Evolutionary conservation across 208 protist genomes (phyloP), one percentile per base, ranked within the genome.

Genomic region (Borovskyia barvae): DNA sequence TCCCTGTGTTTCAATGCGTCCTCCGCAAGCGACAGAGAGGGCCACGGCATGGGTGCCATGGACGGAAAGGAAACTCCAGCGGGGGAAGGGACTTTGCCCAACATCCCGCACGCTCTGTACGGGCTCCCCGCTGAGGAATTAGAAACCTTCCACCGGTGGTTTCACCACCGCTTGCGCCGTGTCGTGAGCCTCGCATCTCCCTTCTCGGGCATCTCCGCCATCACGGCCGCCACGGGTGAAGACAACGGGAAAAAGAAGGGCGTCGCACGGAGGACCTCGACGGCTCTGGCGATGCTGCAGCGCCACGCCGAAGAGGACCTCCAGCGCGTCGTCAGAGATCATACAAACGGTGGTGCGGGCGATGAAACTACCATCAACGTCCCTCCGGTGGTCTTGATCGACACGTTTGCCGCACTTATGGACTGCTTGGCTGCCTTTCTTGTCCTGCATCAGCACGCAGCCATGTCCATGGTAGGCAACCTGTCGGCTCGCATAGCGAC

Each of bases 401-500:
- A 64, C 29, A 35, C 41, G 1, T 71, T 71, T 7, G 41, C 58
- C n/a, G 19, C 48, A 2, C 12, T 64, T 19, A 71, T 71, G 64
- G 46, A 64, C 17, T 32, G 49, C 12, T 22, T 71, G 9, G 6
- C 48, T 20, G 5, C 47, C 0, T 2, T 59, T 17, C 9, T 64
- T 1, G 54, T 42, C 2, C 37, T 50, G 1, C 55, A 57, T 9
- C 54, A 64, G 19, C 24, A 37, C 26, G 46, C 55, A 14, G 55
- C 33, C 4, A 15, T 46, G 25, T 37, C 64, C 25, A 71, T 71
- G 55, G 37, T 56, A 12, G 40, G 57, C 55, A 32, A 47, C 15
- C 41, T 64, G 32, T 42, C 26, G 25, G 64, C 47, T 4, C 64
- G 55, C 3, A 12, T 43, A 37, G n/a, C n/a, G n/a, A n/a, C n/a